phyloP scores from a whole-genome alignment of 768 basidiomycete species.

The Dacryopinax primogenitus region DNA sequence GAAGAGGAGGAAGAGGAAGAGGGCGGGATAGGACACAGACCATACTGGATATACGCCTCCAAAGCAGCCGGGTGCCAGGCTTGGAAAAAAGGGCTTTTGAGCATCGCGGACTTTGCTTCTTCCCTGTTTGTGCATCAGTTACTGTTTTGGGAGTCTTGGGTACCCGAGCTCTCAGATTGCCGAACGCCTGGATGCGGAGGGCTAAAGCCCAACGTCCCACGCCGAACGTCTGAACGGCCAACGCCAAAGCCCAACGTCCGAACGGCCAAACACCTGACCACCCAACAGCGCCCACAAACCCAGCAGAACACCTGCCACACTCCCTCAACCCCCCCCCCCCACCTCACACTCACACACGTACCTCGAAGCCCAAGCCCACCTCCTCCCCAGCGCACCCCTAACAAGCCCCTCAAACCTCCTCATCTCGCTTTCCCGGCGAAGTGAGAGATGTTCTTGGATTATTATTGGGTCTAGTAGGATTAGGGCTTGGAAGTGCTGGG shows the following conservation, averaged over 20 bases:
- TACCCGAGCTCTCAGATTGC: too few species aligned
- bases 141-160: not conserved
- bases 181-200: too few species aligned
- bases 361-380: constrained; percentile 53
- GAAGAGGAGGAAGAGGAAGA: not conserved
- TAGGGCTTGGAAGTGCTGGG: constrained; percentile 55
- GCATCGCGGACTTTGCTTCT: constrained; percentile 43
- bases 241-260: too few species aligned
- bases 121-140: constrained; percentile 31
- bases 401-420: constrained; percentile 15
- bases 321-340: too few species aligned
- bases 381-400: constrained; percentile 42
- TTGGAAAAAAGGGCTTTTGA: constrained; percentile 49
- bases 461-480: constrained; percentile 73
- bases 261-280: too few species aligned
- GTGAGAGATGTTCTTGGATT: constrained; percentile 16
- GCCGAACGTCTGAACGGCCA: too few species aligned
- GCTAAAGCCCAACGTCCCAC: too few species aligned
- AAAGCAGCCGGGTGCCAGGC: constrained; percentile 57
- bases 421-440: not conserved
- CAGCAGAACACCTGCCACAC: too few species aligned
- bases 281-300: too few species aligned
- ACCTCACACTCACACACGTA: constrained; percentile 23
- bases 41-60: constrained; percentile 47
- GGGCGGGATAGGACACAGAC: constrained; percentile 28